phyloP scores from a whole-genome alignment of 2,329 filamentous ascomycete species.

The Verticillium zaregamsianum region DNA sequence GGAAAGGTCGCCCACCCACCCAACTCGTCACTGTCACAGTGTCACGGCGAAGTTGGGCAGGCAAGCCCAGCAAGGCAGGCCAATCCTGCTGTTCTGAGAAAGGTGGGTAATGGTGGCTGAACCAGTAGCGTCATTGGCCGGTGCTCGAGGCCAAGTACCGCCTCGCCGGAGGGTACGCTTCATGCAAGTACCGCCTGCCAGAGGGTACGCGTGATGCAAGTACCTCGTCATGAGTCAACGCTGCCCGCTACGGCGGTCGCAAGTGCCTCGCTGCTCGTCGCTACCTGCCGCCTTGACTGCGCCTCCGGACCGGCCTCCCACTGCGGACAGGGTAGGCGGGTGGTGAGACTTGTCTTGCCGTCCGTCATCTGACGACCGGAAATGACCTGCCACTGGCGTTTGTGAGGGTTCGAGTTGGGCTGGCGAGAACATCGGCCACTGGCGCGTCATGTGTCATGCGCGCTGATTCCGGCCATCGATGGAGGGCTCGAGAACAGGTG shows the following conservation, averaged over 20 bases:
- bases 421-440: not conserved
- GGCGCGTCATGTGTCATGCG: not conserved
- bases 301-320: not conserved
- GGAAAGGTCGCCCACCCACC: not conserved
- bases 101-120: not conserved
- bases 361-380: not conserved
- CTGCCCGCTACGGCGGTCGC: not conserved
- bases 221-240: not conserved
- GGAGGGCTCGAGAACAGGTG: not conserved
- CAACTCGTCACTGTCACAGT: not conserved
- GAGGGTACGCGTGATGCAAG: not conserved
- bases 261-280: not conserved
- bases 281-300: not conserved
- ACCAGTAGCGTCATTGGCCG: not conserved
- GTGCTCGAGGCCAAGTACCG: not conserved
- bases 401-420: not conserved
- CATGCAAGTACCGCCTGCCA: not conserved
- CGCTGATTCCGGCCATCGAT: not conserved
- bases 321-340: not conserved
- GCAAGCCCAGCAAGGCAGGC: not conserved
- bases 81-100: not conserved
- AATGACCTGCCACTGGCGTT: not conserved
- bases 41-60: not conserved
- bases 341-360: not conserved
- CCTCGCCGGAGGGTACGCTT: not conserved